Base-by-base conservation (phyloP, 176 grass and related monocot genomes). In the Aegilops longissima region DNA sequence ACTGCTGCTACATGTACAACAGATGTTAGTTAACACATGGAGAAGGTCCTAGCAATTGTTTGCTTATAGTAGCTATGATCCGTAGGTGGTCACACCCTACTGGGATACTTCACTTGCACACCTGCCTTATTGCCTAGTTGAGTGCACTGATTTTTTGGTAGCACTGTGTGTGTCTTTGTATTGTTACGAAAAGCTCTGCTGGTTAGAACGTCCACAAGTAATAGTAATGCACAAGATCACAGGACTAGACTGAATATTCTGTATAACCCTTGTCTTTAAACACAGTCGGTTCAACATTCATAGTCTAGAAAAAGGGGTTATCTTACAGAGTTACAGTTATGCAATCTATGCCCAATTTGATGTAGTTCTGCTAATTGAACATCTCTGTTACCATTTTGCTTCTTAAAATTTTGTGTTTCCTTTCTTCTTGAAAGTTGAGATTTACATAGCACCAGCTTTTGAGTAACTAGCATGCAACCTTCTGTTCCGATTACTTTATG, bases 161-260 rank as follows among this genome's bases (percentile, higher is more conserved):
- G 54, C 54, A 59, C 54, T 59, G 54, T 59, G 18, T 59, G 54
- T 59, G 54, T 21, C 54, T 59, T 59, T 59, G 18, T 59, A 59
- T 21, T 21, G 6, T 59, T 59, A 59, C 0, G 54, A 59, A 59
- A 59, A 59, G 54, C 54, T 59, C 54, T 59, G 18, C 54, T 18
- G 2, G 54, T 59, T 59, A 21, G 54, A 59, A 59, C 2, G 7
- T 59, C 54, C 54, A 59, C 18, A 8, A 59, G 54, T 59, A 59
- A 21, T 59, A 59, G 54, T 59, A 59, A 59, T 59, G 21, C 54
- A 59, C 54, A 59, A 21, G 54, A 59, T 59, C 54, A 14, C 51
- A 45, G 35, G 65, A 42, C n/a, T 80, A 62, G 54, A 61, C 23
- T 79, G 34, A 23, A 79, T 79, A n/a, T 27, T 79, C 59, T 62